phyloP scores from a whole-genome alignment of 257 asterid species.

The Lycium ferocissimum region DNA sequence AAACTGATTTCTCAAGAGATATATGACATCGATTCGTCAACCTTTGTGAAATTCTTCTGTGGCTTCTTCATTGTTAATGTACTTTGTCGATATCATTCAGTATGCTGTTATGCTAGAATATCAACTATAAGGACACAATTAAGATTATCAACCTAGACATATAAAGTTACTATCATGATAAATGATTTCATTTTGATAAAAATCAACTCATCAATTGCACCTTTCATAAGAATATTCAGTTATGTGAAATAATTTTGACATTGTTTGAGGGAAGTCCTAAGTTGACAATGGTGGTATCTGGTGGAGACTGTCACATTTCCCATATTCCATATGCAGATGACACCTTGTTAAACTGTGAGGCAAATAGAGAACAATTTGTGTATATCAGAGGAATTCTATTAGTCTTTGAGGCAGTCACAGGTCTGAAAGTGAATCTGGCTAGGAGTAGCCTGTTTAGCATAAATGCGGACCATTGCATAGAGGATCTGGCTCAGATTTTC shows the following conservation, averaged over 20 bases:
- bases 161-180: not conserved
- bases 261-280: not conserved
- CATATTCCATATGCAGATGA: not conserved
- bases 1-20: constrained; percentile 18
- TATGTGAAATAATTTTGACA: not conserved
- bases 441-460: not conserved
- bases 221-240: not conserved
- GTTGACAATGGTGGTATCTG: not conserved
- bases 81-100: not conserved
- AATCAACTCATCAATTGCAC: not conserved
- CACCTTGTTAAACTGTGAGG: not conserved
- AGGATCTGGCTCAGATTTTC: not conserved
- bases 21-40: not conserved
- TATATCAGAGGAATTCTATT: not conserved
- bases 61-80: not conserved
- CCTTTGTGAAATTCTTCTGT: not conserved
- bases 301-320: not conserved
- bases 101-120: not conserved
- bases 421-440: not conserved
- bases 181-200: not conserved
- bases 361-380: not conserved
- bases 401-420: not conserved
- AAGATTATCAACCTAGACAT: not conserved
- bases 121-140: not conserved
- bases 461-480: not conserved